A percentile compares a stretch with the other conserved stretches of the same genome.
phyloP scores from a whole-genome alignment of 805 yeast genomes.

The Sugiyamaella boreocaroliniensis region DNA sequence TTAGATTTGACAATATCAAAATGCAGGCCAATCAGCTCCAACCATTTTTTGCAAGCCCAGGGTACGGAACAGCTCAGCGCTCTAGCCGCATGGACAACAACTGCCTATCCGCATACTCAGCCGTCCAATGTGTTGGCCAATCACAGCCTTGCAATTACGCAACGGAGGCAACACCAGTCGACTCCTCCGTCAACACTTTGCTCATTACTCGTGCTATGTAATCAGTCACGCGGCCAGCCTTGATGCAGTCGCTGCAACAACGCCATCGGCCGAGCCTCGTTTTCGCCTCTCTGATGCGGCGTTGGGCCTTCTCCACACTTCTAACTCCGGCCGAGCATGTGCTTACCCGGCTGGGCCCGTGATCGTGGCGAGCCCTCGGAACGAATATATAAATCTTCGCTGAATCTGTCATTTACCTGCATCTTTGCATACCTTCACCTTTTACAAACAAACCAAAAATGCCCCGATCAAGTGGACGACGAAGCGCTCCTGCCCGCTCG shows the following conservation, averaged over 20 bases:
- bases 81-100: not conserved
- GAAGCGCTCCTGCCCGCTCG: slow-evolving; percentile 16
- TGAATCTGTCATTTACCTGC: no score
- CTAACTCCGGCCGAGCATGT: not conserved
- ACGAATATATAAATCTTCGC: not conserved
- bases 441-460: slow-evolving; percentile 4
- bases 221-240: no score
- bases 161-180: not conserved
- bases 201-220: no score
- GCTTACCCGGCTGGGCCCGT: not conserved
- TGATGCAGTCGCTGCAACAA: not conserved
- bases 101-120: not conserved
- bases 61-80: not conserved
- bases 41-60: not conserved
- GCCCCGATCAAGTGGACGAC: slow-evolving; percentile 20
- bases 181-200: no score
- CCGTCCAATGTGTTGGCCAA: not conserved
- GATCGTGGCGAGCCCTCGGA: not conserved
- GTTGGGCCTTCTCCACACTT: not conserved
- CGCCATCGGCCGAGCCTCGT: no score
- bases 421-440: not conserved
- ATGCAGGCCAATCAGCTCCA: not conserved
- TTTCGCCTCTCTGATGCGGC: not conserved
- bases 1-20: not conserved
- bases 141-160: not conserved